Percentiles rank a stretch among this genome's conserved stretches.
Conservation (phyloP, 306 rosid genomes). For the Clitoria ternatea region DNA sequence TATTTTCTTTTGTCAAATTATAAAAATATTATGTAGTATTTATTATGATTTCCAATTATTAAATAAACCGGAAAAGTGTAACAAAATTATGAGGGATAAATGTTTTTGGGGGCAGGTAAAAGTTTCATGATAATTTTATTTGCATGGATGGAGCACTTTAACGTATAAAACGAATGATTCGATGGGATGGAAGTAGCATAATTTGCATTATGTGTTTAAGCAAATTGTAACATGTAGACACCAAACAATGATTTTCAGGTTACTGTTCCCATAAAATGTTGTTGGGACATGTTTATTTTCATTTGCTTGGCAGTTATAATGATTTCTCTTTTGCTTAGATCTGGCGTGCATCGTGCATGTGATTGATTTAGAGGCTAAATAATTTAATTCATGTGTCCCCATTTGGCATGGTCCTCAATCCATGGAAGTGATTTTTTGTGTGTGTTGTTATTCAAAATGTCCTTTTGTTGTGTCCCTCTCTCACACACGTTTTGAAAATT, state of each 20-base stretch:
- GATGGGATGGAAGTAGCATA: background rate
- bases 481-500: background rate
- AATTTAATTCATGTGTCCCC: background rate
- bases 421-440: background rate
- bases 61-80: background rate
- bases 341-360: slow-evolving; percentile 1
- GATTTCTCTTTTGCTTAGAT: background rate
- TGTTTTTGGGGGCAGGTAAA: background rate
- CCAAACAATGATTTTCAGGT: background rate
- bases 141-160: slow-evolving; percentile 7
- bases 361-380: slow-evolving; percentile 3
- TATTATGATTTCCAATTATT: background rate
- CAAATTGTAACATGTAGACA: background rate
- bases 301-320: background rate
- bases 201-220: background rate
- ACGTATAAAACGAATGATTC: background rate
- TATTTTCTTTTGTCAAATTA: too few species aligned
- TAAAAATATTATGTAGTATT: too few species aligned
- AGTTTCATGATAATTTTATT: background rate
- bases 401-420: background rate
- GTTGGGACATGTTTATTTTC: background rate
- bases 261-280: background rate
- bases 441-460: too few species aligned
- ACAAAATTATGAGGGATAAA: background rate
- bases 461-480: background rate